A percentile compares a stretch with the other conserved stretches of the same genome.
These are phyloP conservation scores for Plectosphaerella sp. DNA, from an alignment of 2,329 filamentous ascomycete species.

Conservation along the genomic window DNA sequence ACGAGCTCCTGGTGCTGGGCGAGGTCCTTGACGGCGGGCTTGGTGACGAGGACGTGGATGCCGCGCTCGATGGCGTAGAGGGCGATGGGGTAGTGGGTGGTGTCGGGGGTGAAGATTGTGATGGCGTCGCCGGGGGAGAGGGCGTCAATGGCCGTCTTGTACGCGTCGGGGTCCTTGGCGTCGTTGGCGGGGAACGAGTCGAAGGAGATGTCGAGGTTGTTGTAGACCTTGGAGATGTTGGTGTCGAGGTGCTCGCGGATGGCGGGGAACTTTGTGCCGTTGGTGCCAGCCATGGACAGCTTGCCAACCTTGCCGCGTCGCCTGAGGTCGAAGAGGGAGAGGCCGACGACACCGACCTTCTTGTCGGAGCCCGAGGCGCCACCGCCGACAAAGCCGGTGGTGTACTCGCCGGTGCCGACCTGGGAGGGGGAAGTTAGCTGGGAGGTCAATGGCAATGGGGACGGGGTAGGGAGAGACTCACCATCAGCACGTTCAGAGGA, in stretches of 20 bases:
- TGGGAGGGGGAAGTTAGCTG: conserved; percentile 20
- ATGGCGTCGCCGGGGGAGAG: conserved; percentile 80
- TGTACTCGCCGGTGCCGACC: conserved; percentile 95
- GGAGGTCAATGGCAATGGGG: neutral
- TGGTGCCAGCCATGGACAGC: conserved; percentile 85
- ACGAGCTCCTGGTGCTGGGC: conserved; percentile 75
- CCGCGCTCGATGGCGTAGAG: conserved; percentile 84
- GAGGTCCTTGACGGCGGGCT: conserved; percentile 84
- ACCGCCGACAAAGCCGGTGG: conserved; percentile 85
- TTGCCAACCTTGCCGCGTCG: conserved; percentile 83
- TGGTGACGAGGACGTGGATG: conserved; percentile 90
- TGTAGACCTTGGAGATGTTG: conserved; percentile 87
- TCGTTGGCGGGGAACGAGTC: conserved; percentile 76
- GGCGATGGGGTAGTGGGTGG: conserved; percentile 88
- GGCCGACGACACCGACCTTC: conserved; percentile 88
- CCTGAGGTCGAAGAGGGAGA: conserved; percentile 85
- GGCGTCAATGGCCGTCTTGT: conserved; percentile 83
- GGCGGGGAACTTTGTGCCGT: conserved; percentile 83
- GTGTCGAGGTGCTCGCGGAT: conserved; percentile 86
- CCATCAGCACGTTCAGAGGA: conserved; percentile 66
- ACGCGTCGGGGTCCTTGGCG: conserved; percentile 70
- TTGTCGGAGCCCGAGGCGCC: conserved; percentile 86
- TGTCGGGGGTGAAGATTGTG: conserved; percentile 93
- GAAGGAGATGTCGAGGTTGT: conserved; percentile 82
- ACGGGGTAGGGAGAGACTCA: conserved; percentile 25